Base-by-base conservation (phyloP, 352 stramenopile species). In the Pythium myriotylum region DNA sequence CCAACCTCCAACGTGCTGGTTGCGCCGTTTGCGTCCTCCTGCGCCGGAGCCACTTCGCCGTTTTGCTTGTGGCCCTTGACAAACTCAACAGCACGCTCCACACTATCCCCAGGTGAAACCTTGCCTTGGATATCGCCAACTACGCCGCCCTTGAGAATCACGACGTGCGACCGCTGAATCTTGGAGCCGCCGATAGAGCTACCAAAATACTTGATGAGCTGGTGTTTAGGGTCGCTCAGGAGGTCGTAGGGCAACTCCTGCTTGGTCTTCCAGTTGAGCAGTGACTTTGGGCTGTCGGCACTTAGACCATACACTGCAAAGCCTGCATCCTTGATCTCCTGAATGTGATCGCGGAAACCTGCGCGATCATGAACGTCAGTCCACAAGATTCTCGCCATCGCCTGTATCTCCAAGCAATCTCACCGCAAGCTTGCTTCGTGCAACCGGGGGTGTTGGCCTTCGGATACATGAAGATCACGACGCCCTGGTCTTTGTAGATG, bases 381-480 rank as follows among this genome's bases (percentile, higher is more conserved):
- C 16, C 4, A 46, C 48, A 43, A 40, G 27, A 70, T 42, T 9
- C 57, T 35, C 29, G 29, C 10, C 5, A 10, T 35, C 29, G 10
- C 5, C 5, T 35, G 29, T 10, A 35, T 35, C 29, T 35, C 29
- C 10, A 10, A 5, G 29, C 10, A 35, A 35, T 10, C 76, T 9
- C 40, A 89, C 83, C 85, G 47, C 87, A 96, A 13, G 87, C 87
- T 59, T 96, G 87, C 63, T 93, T 96, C 58, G 85, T 96, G 70
- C 87, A 96, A 9, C 87, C 87, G 1, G 85, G 85, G 13, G 87
- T 96, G 65, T 94, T 94, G 27, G 87, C 87, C n/a, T 67, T 73
- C 8, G 87, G 87, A 55, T 92, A 96, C 85, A 96, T 94, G 71
- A 96, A 96, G 73, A 96, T 89, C 45, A 96, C 81, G 33, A 92